Evolutionary conservation across 1,284 basidiomycete genomes (phyloP).

Genomic region (Heterobasidion parviporum): DNA sequence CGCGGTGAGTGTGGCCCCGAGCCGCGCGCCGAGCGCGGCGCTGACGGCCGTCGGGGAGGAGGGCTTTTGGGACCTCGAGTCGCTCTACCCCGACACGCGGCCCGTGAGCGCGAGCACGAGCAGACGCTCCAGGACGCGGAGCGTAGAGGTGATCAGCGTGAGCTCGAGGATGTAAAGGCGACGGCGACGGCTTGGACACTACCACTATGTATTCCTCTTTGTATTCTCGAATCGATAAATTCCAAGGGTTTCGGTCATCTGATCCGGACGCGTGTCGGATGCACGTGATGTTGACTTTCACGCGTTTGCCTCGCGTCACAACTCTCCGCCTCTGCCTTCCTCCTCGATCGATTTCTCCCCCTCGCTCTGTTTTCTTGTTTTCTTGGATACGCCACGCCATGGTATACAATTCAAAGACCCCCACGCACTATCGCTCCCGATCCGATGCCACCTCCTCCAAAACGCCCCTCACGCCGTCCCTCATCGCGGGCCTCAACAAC

Average conservation of each 20-base stretch:
- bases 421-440: slow-evolving; percentile 51
- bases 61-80: slow-evolving; percentile 10
- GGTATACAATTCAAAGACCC: slow-evolving; percentile 47
- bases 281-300: slow-evolving; percentile 8
- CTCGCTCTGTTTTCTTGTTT: neutral
- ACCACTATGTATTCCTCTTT: too few species aligned
- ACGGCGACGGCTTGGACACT: too few species aligned
- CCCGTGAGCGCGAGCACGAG: slow-evolving; percentile 4
- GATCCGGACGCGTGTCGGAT: neutral
- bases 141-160: slow-evolving; percentile 5
- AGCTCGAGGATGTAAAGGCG: neutral
- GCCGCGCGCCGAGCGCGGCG: slow-evolving; percentile 3
- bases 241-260: neutral
- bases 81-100: slow-evolving; percentile 6
- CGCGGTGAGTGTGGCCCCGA: slow-evolving; percentile 8
- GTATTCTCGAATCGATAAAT: neutral
- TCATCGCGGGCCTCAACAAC: slow-evolving; percentile 47
- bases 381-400: slow-evolving; percentile 10
- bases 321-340: neutral
- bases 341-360: neutral
- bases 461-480: slow-evolving; percentile 64
- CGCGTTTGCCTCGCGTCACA: slow-evolving; percentile 1
- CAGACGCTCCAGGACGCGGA: slow-evolving; percentile 6
- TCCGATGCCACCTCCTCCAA: slow-evolving; percentile 46
- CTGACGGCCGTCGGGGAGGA: slow-evolving; percentile 7